Conservation (phyloP, 2,329 filamentous ascomycete species). For the Trichophyton schoenleinii region DNA sequence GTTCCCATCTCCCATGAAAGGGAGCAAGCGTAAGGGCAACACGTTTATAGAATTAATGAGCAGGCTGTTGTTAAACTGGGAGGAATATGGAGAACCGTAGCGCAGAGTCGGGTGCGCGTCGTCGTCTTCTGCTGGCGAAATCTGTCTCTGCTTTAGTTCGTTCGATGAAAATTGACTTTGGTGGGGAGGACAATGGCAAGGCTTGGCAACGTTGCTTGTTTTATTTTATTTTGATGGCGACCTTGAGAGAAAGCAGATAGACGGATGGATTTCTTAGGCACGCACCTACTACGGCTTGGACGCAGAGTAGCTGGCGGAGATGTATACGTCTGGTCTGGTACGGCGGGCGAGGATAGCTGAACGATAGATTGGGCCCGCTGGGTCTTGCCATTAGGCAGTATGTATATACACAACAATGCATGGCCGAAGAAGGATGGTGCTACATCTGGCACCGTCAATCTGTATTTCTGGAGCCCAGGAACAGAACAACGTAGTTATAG, state of each 20-base stretch:
- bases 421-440: neutral
- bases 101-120: neutral
- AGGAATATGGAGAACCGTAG: neutral
- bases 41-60: neutral
- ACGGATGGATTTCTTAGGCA: too few species aligned
- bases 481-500: too few species aligned
- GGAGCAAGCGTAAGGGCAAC: neutral
- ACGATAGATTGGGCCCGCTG: neutral
- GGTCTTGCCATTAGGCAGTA: too few species aligned
- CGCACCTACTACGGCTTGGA: neutral
- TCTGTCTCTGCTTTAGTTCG: neutral
- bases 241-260: too few species aligned
- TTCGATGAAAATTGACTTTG: neutral
- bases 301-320: too few species aligned
- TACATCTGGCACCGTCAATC: neutral
- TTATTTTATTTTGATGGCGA: neutral
- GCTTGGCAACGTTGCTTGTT: constrained; percentile 1
- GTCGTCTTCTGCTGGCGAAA: neutral
- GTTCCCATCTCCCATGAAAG: constrained; percentile 6
- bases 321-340: neutral
- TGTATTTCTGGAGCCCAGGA: neutral
- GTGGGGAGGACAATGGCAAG: neutral
- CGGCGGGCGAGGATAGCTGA: neutral
- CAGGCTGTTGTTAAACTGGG: neutral
- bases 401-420: too few species aligned